Evolutionary conservation across 257 asterid genomes (phyloP), one percentile per base, ranked within the genome.

Genomic region (Rehmannia glutinosa): DNA sequence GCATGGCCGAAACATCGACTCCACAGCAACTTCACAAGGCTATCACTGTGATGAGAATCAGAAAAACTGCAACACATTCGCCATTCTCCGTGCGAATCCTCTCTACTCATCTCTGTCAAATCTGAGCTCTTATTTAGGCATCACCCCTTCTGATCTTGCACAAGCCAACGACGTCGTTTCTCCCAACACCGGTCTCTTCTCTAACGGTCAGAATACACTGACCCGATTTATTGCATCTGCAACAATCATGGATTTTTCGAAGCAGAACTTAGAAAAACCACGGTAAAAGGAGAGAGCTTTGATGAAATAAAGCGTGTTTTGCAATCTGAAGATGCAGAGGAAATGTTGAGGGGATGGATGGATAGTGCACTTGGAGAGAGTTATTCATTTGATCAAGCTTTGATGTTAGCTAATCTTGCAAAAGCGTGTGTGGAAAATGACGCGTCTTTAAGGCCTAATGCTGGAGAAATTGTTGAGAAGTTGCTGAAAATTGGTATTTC

Each of bases 381-480:
- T 4, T 91, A 86, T 63, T 79, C 86, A 1, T 75, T 86, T 46
- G 91, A 86, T 57, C 75, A 73, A 13, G 96, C 86, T 0, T 80
- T 87, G 23, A 72, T 66, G 52, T 33, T 91, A 75, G 97, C 95
- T 0, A 83, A 86, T 28, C 66, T 91, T 0, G 97, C 95, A 0
- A 75, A 85, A 56, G 75, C 91, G 8, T 91, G 97, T 41, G 84
- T 86, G 49, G 95, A 88, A 28, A 86, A 86, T 0, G 96, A 91
- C 10, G 78, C 82, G 1, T 43, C 66, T 23, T 70, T 33, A 33
- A 75, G 97, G 77, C 97, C 97, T 35, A 84, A 69, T 66, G 96
- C 96, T 1, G 91, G 89, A 7, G 97, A 90, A 43, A 81, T 90
- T 0, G 85, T 86, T 0, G 95, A 86, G 64, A 90, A 84, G 75